Conservation (phyloP, 495 filamentous ascomycete species). For the Cercophora newfieldiana region DNA sequence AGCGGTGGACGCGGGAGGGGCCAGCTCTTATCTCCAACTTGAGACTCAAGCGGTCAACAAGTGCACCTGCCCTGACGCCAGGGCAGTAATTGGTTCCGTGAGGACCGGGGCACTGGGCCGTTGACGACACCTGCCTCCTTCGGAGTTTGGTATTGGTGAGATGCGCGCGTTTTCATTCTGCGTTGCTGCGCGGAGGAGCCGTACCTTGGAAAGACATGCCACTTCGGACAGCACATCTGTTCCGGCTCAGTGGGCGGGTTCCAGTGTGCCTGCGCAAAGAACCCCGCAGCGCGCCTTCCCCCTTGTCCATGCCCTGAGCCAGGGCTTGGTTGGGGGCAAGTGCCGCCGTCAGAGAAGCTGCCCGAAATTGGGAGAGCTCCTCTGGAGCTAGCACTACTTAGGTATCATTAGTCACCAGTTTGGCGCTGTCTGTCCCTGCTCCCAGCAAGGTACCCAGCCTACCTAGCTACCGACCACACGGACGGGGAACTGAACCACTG, state of each 20-base stretch:
- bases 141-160: neutral
- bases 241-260: neutral
- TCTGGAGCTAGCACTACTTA: neutral
- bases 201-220: too few relatives aligned
- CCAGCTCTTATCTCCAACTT: neutral
- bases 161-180: neutral
- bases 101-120: neutral
- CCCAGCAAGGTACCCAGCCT: neutral
- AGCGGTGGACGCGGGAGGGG: neutral
- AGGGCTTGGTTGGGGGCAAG: neutral
- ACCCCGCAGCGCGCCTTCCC: neutral
- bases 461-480: slow-evolving; percentile 6
- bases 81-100: neutral
- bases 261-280: neutral
- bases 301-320: neutral
- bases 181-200: neutral
- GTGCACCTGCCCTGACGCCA: neutral
- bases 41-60: neutral
- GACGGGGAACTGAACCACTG: slow-evolving; percentile 1
- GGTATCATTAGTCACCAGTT: neutral
- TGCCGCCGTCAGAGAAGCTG: neutral
- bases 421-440: neutral
- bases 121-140: neutral
- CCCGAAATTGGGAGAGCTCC: neutral
- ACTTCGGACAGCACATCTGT: neutral